A percentile compares a stretch with the other conserved stretches of the same genome.
Conservation (phyloP, 192 early-diverging fungal genomes). For the Rhizophagus clarus region DNA sequence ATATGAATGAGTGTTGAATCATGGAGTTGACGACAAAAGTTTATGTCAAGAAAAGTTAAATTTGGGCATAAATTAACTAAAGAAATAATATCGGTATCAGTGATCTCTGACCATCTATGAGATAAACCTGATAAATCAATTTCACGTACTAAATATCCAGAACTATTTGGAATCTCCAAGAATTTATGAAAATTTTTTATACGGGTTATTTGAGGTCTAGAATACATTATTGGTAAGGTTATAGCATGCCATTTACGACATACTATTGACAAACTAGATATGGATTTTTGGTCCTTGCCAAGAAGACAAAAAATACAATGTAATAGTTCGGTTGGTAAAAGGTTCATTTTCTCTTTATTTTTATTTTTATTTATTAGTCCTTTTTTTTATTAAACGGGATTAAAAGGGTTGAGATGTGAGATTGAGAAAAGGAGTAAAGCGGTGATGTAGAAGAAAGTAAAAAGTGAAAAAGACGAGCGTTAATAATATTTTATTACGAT, state of each 20-base stretch:
- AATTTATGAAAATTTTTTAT: conserved; percentile 8
- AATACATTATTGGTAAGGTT: background rate
- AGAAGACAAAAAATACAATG: background rate
- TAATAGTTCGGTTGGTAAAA: conserved; percentile 17
- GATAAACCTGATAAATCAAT: conserved; percentile 14
- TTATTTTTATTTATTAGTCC: background rate
- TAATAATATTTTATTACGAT: too few species aligned
- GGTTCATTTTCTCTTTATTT: background rate
- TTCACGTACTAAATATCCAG: conserved; percentile 10
- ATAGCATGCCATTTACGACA: conserved; percentile 2
- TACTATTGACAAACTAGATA: background rate
- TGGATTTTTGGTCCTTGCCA: conserved; percentile 4
- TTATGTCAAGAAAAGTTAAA: conserved; percentile 23
- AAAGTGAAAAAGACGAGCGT: too few species aligned
- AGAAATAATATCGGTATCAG: conserved; percentile 2
- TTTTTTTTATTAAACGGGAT: too few species aligned
- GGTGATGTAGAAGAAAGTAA: too few species aligned
- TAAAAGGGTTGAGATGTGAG: too few species aligned
- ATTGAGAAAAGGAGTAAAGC: too few species aligned
- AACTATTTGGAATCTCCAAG: background rate
- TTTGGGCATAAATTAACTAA: conserved; percentile 22
- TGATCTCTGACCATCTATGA: conserved; percentile 6
- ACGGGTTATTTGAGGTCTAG: background rate
- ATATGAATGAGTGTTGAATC: conserved; percentile 4
- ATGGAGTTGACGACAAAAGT: background rate